These are phyloP conservation scores for Ophiostoma sp. DNA, from an alignment of 2,329 filamentous ascomycete species.

Conservation along the genomic window DNA sequence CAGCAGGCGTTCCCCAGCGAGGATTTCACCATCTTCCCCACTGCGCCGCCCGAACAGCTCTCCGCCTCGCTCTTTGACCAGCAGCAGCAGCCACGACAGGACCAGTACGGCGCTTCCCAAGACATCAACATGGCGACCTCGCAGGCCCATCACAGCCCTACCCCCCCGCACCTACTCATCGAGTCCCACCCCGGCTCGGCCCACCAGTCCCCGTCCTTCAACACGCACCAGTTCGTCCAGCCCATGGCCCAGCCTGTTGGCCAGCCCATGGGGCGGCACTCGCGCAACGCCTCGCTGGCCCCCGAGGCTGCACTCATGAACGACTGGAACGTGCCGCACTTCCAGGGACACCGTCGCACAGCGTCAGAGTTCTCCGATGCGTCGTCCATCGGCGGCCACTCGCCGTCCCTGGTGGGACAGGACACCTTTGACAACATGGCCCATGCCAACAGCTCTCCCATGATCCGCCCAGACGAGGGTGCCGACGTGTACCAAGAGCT, in stretches of 20 bases:
- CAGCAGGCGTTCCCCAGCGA: conserved; percentile 43
- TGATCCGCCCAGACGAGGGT: conserved; percentile 65
- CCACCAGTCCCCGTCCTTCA: conserved; percentile 54
- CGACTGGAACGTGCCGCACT: conserved; percentile 54
- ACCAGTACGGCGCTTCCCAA: neutral
- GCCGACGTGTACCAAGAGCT: conserved; percentile 67
- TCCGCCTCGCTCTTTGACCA: conserved; percentile 56
- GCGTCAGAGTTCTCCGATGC: conserved; percentile 93
- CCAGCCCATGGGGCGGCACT: conserved; percentile 37
- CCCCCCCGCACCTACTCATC: conserved; percentile 48
- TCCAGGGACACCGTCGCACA: conserved; percentile 74
- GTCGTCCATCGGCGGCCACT: conserved; percentile 70
- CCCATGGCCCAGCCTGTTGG: conserved; percentile 28
- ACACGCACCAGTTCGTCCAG: conserved; percentile 51
- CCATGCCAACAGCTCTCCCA: conserved; percentile 64
- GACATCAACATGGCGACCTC: conserved; percentile 44
- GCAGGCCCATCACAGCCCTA: conserved; percentile 52
- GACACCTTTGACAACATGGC: conserved; percentile 80
- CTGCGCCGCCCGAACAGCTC: conserved; percentile 52
- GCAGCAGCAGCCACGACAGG: conserved; percentile 23
- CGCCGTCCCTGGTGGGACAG: conserved; percentile 70
- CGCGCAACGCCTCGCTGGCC: conserved; percentile 52
- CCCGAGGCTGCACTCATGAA: conserved; percentile 54
- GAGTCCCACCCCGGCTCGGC: conserved; percentile 39
- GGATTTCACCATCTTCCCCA: conserved; percentile 62